Conservation (phyloP, 805 yeast species). For the Pichia kluyveri region DNA sequence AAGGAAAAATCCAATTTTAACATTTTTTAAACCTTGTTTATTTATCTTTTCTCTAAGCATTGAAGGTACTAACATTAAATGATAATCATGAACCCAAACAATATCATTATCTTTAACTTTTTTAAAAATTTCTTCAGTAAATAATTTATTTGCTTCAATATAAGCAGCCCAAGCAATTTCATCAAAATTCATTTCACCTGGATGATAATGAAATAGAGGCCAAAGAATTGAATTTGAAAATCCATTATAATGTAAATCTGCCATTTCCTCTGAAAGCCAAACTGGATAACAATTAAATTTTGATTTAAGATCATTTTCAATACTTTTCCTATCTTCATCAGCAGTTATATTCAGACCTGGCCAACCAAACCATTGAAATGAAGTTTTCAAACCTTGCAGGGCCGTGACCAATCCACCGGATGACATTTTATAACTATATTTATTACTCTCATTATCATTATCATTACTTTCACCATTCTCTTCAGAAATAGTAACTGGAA, state of each 20-base stretch:
- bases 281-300: slow-evolving; percentile 89
- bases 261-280: slow-evolving; percentile 77
- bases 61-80: slow-evolving; percentile 88
- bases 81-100: slow-evolving; percentile 98
- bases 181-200: slow-evolving; percentile 98
- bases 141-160: slow-evolving; percentile 79
- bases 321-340: slow-evolving; percentile 51
- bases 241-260: slow-evolving; percentile 95
- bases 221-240: slow-evolving; percentile 90
- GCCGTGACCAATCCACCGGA: slow-evolving; percentile 98
- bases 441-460: slow-evolving; percentile 20
- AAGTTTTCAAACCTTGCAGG: slow-evolving; percentile 80
- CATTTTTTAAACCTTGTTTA: slow-evolving; percentile 35
- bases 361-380: slow-evolving; percentile 98
- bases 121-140: slow-evolving; percentile 65
- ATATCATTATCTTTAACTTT: slow-evolving; percentile 74
- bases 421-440: slow-evolving; percentile 82
- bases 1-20: slow-evolving; percentile 83
- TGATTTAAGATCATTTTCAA: slow-evolving; percentile 58
- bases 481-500: slow-evolving; percentile 82
- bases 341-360: slow-evolving; percentile 86
- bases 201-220: slow-evolving; percentile 98
- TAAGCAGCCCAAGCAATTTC: slow-evolving; percentile 98
- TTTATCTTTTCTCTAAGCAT: slow-evolving; percentile 63
- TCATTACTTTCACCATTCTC: slow-evolving; percentile 23